Evolutionary conservation across 371 early-diverging fungal species (phyloP), one percentile per base, ranked within the genome.

Genomic region (Lichtheimia hyalospora): DNA sequence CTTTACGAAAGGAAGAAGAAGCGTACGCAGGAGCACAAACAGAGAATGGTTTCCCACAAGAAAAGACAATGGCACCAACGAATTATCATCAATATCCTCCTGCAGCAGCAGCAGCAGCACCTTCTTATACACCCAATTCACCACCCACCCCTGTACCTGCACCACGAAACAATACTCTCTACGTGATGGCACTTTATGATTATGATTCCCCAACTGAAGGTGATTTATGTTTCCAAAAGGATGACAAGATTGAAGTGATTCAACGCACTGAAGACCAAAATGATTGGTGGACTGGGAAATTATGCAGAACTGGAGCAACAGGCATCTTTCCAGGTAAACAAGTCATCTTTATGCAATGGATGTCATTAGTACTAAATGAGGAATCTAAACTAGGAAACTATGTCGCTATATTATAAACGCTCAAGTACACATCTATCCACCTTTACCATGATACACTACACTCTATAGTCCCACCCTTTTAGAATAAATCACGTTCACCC

Each of bases 251-350:
- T 55, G 84, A 88, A 67, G 54, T 91, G 12, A 34, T 89, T 13
- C 66, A 84, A 54, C 71, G 82, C 27, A 83, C 87, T 0, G 62
- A 64, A 15, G 78, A 76, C 44, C 57, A 60, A 14, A 77, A 91
- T 57, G 89, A 84, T 59, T 91, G 92, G 92, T 91, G 91, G 91
- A 86, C 83, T 0, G 91, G 91, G 3, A 66, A 63, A 21, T 60
- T 86, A 25, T 40, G 61, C 46, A 46, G 46, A 46, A 46, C 46
- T 14, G 89, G 89, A 15, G 39, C 40, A 3, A 72, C 71, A 20
- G 91, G 91, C 43, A 64, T 85, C n/a, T 91, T 91, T 66, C 91
- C 91, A 56, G 91, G 88, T 62, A 85, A n/a, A n/a, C n/a, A n/a
- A 75, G 34, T 34, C 34, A 34, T 34, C 0, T 34, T 34, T 34